Percentiles rank a stretch among this genome's conserved stretches.
Conservation (phyloP, 305 asterid genomes). For the Fraxinus sp. region DNA sequence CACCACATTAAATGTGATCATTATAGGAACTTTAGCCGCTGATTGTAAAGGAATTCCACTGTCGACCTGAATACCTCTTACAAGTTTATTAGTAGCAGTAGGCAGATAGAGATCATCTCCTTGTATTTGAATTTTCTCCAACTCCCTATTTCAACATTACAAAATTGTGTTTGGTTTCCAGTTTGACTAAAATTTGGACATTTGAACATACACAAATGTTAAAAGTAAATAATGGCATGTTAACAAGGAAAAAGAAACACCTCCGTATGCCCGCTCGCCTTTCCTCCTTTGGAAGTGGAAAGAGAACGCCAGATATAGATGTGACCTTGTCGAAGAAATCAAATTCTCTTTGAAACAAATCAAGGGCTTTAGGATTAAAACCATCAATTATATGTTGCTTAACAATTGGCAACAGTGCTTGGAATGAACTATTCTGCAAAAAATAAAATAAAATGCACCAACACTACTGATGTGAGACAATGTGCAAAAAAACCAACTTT, state of each 20-base stretch:
- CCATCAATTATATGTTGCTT: conserved; percentile 83
- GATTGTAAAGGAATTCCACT: conserved; percentile 99
- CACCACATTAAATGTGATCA: conserved; percentile 95
- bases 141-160: conserved; percentile 57
- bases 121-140: conserved; percentile 86
- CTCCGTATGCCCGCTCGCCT: conserved; percentile 94
- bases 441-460: conserved; percentile 11
- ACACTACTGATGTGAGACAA: conserved; percentile 7
- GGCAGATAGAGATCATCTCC: conserved; percentile 98
- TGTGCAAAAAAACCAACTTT: conserved; percentile 17
- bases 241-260: conserved; percentile 37
- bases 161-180: conserved; percentile 4
- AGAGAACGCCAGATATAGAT: conserved; percentile 94
- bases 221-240: conserved; percentile 21
- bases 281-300: conserved; percentile 91
- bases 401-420: conserved; percentile 77
- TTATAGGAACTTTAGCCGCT: conserved; percentile 99
- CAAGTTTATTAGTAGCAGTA: conserved; percentile 91
- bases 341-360: conserved; percentile 77
- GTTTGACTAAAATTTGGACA: conserved; percentile 18
- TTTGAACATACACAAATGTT: background rate
- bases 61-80: conserved; percentile 85
- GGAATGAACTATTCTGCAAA: conserved; percentile 66
- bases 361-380: conserved; percentile 79
- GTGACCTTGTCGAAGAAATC: conserved; percentile 99